These are phyloP conservation scores for Yamadazyma sp. DNA, from an alignment of 805 yeast genomes.

Conservation along the genomic window DNA sequence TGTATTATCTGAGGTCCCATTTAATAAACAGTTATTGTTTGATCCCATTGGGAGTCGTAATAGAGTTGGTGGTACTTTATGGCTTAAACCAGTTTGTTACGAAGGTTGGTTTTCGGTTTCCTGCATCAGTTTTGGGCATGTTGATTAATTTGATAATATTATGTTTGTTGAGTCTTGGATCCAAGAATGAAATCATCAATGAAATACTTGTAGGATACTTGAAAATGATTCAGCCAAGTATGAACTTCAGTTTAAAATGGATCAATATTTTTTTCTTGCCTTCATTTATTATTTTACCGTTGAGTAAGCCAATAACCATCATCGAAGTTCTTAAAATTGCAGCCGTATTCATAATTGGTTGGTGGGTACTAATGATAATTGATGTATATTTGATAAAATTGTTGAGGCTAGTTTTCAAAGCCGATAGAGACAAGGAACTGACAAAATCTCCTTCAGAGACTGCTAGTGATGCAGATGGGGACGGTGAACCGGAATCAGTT, in stretches of 20 bases:
- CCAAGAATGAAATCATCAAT: slow-evolving; percentile 15
- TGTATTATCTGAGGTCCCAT: slow-evolving; percentile 32
- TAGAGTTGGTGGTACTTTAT: slow-evolving; percentile 46
- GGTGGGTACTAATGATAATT: slow-evolving; percentile 45
- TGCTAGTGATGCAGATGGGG: neutral
- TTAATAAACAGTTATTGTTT: slow-evolving; percentile 42
- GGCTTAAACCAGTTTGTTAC: slow-evolving; percentile 50
- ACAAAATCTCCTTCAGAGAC: neutral
- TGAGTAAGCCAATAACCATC: slow-evolving; percentile 61
- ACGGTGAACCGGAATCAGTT: slow-evolving; percentile 13
- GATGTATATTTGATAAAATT: slow-evolving; percentile 37
- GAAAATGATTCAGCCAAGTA: slow-evolving; percentile 51
- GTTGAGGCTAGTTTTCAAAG: slow-evolving; percentile 18
- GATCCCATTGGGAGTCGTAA: slow-evolving; percentile 47
- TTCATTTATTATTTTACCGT: slow-evolving; percentile 68
- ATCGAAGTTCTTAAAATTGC: slow-evolving; percentile 71
- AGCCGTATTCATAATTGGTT: slow-evolving; percentile 69
- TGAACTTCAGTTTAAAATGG: slow-evolving; percentile 71
- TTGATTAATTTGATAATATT: slow-evolving; percentile 51
- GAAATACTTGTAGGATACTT: slow-evolving; percentile 27
- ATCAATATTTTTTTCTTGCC: slow-evolving; percentile 78
- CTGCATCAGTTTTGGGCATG: slow-evolving; percentile 73
- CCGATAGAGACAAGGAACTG: neutral
- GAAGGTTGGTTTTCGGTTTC: slow-evolving; percentile 52
- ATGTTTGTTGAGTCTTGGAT: slow-evolving; percentile 29